phyloP scores from a whole-genome alignment of 768 basidiomycete genomes.

The Boletellus ananas region DNA sequence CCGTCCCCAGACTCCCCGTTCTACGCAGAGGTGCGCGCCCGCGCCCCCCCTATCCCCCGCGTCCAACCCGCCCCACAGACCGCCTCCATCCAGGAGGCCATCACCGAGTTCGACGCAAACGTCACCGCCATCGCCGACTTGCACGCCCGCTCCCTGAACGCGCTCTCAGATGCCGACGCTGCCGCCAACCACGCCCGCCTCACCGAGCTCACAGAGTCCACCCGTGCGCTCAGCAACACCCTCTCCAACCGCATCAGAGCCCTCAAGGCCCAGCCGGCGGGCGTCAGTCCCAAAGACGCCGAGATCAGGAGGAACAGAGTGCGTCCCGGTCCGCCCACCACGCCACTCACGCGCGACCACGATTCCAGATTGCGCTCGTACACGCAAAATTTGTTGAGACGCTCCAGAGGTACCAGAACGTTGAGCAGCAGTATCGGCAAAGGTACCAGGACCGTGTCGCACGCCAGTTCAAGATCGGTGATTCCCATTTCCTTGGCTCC shows the following conservation, averaged over 20 bases:
- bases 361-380: slow-evolving; percentile 50
- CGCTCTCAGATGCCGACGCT: slow-evolving; percentile 44
- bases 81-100: slow-evolving; percentile 45
- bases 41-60: not conserved
- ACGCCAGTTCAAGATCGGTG: slow-evolving; percentile 76
- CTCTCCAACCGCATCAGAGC: slow-evolving; percentile 59
- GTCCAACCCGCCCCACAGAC: slow-evolving; percentile 32
- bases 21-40: slow-evolving; percentile 29
- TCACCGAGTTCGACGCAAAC: slow-evolving; percentile 43
- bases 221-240: slow-evolving; percentile 52
- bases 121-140: slow-evolving; percentile 45
- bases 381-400: slow-evolving; percentile 71
- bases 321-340: not conserved
- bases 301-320: slow-evolving; percentile 42
- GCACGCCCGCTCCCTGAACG: slow-evolving; percentile 48
- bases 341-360: not conserved
- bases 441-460: slow-evolving; percentile 66
- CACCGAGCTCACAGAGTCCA: slow-evolving; percentile 56
- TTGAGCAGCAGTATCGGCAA: slow-evolving; percentile 66
- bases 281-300: slow-evolving; percentile 37
- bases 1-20: slow-evolving; percentile 10
- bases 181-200: slow-evolving; percentile 43
- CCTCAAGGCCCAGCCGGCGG: slow-evolving; percentile 40
- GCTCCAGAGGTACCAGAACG: slow-evolving; percentile 72
- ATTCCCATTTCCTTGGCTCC: slow-evolving; percentile 7